Evolutionary conservation across 371 early-diverging fungal genomes (phyloP), one percentile per base, ranked within the genome.

Genomic region (Smittium mucronatum): DNA sequence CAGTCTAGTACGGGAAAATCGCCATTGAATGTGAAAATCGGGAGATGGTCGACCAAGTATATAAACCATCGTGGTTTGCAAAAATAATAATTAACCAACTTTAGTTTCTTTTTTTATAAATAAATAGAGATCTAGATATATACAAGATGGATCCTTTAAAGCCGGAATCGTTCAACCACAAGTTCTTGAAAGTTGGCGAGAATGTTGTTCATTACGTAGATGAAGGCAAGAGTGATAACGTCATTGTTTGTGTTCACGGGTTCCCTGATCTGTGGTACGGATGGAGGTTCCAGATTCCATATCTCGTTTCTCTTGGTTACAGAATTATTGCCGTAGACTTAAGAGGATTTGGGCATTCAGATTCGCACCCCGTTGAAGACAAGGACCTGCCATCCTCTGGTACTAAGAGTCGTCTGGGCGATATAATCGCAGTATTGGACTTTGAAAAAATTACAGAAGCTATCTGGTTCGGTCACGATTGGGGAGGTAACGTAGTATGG

Each of bases 271-370:
- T 79, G 15, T 83, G 82, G 81, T 76, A 80, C 69, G 88, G 87
- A n/a, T 91, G 90, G 90, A 81, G 90, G 63, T 80, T 87, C 68
- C 89, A 89, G 70, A 87, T 91, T 70, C 78, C 81, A 25, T 82
- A 79, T 71, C 78, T 91, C 11, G 87, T 79, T 32, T 63, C 73
- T 0, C 77, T 80, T 26, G 90, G 90, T 15, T 91, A 85, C 76
- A 85, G 89, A 34, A 89, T 89, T 30, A 82, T 89, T 65, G 90
- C 80, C 11, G 84, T 87, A 26, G 84, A 85, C 68, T 71, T 86
- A 36, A 78, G 86, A 16, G 91, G 91, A 34, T 89, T 83, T 71
- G 90, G 89, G 57, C 81, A 85, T 71, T 84, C 87, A 64, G 75
- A 75, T 32, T 69, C 75, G 1, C 75, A 72, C 5, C 28, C 79